phyloP scores from a whole-genome alignment of 345 rosid genomes.

The Iberis pinnata region DNA sequence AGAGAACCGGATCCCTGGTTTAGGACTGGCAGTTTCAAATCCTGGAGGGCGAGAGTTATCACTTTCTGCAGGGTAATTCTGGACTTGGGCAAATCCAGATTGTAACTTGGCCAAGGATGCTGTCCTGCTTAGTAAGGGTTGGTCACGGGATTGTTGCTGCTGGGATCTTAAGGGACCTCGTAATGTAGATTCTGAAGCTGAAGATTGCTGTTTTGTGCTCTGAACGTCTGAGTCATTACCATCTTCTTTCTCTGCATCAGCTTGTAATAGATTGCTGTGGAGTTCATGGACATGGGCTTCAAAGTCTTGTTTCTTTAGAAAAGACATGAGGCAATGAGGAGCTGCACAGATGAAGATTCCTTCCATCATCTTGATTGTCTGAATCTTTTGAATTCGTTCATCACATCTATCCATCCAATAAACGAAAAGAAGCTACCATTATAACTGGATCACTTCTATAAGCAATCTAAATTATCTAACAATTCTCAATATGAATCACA shows the following conservation, averaged over 20 bases:
- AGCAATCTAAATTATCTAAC: slow-evolving; percentile 3
- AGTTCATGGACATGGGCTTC: slow-evolving; percentile 65
- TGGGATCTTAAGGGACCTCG: slow-evolving; percentile 62
- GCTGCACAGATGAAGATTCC: slow-evolving; percentile 98
- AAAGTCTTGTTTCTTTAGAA: slow-evolving; percentile 69
- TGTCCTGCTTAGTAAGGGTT: slow-evolving; percentile 43
- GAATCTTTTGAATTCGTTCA: slow-evolving; percentile 93
- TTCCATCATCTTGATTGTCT: slow-evolving; percentile 94
- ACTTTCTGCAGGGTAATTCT: slow-evolving; percentile 38
- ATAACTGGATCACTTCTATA: too few species aligned
- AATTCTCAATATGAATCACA: slow-evolving; percentile 1
- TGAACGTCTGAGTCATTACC: slow-evolving; percentile 67
- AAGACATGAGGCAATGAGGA: slow-evolving; percentile 92
- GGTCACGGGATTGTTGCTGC: slow-evolving; percentile 54
- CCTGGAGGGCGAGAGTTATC: slow-evolving; percentile 55
- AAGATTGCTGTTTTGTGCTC: slow-evolving; percentile 52
- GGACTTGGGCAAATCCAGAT: slow-evolving; percentile 48
- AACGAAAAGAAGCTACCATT: background rate
- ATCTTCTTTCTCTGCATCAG: slow-evolving; percentile 61
- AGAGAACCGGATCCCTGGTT: slow-evolving; percentile 44
- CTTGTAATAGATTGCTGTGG: slow-evolving; percentile 60
- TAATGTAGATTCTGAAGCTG: slow-evolving; percentile 59
- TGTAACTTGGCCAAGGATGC: slow-evolving; percentile 41
- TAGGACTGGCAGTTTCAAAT: slow-evolving; percentile 55
- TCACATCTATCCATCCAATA: slow-evolving; percentile 52